A percentile compares a stretch with the other conserved stretches of the same genome.
phyloP scores from a whole-genome alignment of 2,329 filamentous ascomycete species.

The Alternaria triticina region DNA sequence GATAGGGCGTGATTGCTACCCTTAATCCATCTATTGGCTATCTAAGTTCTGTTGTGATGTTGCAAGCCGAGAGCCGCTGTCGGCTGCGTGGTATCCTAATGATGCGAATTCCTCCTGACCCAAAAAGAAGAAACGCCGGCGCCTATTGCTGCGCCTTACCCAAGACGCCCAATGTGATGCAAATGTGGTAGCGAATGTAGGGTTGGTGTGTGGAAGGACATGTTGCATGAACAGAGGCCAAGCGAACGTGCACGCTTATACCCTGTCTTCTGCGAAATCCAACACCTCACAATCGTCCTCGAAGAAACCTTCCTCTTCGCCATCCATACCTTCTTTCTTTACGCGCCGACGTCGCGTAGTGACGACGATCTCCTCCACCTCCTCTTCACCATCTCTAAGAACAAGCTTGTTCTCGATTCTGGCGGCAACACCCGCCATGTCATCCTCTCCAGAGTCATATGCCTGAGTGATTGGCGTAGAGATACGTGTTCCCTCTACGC shows the following conservation, averaged over 20 bases:
- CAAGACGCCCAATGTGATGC: background rate
- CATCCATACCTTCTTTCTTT: slow-evolving; percentile 57
- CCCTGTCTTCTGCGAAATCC: slow-evolving; percentile 74
- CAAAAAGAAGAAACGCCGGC: background rate
- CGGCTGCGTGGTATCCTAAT: slow-evolving; percentile 8
- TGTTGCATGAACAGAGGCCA: background rate
- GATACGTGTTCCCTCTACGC: slow-evolving; percentile 56
- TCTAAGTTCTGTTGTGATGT: background rate
- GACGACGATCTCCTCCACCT: slow-evolving; percentile 79
- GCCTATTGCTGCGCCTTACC: background rate
- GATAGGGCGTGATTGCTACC: background rate
- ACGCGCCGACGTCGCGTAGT: slow-evolving; percentile 74
- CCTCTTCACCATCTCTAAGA: slow-evolving; percentile 61
- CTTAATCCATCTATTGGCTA: background rate
- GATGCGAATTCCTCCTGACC: background rate
- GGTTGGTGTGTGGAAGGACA: background rate
- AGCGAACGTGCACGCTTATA: slow-evolving; percentile 34
- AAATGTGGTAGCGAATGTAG: background rate
- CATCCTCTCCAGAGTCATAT: slow-evolving; percentile 47
- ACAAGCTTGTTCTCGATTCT: slow-evolving; percentile 51
- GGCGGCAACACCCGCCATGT: slow-evolving; percentile 58
- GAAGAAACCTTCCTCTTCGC: slow-evolving; percentile 77
- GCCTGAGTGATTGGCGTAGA: slow-evolving; percentile 46
- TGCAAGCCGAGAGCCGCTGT: slow-evolving; percentile 1
- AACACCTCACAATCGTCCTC: slow-evolving; percentile 92